These are phyloP conservation scores for Gomphus bonarii DNA, from an alignment of 1,284 basidiomycete genomes.

Conservation along the genomic window DNA sequence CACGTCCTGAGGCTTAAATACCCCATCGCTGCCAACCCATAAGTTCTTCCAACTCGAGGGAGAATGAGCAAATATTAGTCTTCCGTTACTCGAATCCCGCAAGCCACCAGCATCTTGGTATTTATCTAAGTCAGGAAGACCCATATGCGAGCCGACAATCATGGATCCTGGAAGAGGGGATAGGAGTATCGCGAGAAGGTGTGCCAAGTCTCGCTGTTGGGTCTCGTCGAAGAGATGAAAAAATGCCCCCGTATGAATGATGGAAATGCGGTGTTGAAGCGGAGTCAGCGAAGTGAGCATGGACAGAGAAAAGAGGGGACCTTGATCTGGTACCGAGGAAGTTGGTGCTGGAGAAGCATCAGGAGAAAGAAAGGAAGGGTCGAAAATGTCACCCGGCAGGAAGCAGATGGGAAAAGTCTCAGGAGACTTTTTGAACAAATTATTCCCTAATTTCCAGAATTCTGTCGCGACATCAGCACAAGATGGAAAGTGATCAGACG, in stretches of 20 bases:
- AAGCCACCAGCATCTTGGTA: neutral
- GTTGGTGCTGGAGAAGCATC: conserved; percentile 8
- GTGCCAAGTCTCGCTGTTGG: conserved; percentile 22
- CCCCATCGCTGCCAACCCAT: conserved; percentile 4
- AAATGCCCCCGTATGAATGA: conserved; percentile 23
- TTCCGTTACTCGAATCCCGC: neutral
- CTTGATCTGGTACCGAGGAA: neutral
- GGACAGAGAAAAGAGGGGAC: conserved; percentile 13
- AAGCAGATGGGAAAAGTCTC: conserved; percentile 19
- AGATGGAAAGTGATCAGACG: no score
- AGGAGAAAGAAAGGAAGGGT: conserved; percentile 18
- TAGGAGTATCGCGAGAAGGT: conserved; percentile 23
- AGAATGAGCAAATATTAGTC: neutral
- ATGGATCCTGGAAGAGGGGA: conserved; percentile 22
- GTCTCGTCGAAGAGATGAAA: conserved; percentile 30
- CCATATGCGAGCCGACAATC: conserved; percentile 23
- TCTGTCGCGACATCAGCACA: neutral
- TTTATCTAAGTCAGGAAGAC: conserved; percentile 13
- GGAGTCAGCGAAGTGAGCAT: conserved; percentile 25
- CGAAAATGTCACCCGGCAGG: conserved; percentile 21
- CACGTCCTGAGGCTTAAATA: conserved; percentile 4
- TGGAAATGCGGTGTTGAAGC: conserved; percentile 22
- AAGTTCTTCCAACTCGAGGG: conserved; percentile 8
- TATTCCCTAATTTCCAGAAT: conserved; percentile 18
- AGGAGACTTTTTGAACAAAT: conserved; percentile 22